Conservation (phyloP, 2,329 filamentous ascomycete genomes). For the Aspergillus sp. region DNA sequence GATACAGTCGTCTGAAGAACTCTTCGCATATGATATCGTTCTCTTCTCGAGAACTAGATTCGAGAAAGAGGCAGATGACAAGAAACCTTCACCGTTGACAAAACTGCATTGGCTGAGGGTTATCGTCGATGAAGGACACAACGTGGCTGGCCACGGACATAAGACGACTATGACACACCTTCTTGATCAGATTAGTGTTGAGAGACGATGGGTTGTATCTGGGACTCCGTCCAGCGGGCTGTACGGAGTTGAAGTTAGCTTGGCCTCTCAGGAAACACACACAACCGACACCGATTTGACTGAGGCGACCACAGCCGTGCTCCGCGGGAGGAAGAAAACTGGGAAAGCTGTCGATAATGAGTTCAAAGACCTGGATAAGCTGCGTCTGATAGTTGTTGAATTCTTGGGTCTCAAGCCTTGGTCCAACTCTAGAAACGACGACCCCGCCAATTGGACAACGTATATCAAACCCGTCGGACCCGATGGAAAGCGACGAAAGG, state of each 20-base stretch:
- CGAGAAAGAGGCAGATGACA: conserved; percentile 63
- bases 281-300: conserved; percentile 34
- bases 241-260: conserved; percentile 68
- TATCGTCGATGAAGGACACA: conserved; percentile 91
- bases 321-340: conserved; percentile 36
- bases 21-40: conserved; percentile 71
- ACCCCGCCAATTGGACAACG: conserved; percentile 68
- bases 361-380: conserved; percentile 63
- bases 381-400: conserved; percentile 64
- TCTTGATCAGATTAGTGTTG: conserved; percentile 56
- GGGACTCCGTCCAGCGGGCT: conserved; percentile 85
- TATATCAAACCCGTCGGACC: conserved; percentile 66
- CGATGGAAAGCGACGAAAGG: conserved; percentile 51
- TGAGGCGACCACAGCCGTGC: conserved; percentile 31
- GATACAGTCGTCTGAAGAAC: conserved; percentile 58
- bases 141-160: conserved; percentile 66
- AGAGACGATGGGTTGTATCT: conserved; percentile 83
- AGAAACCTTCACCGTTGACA: conserved; percentile 61
- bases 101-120: conserved; percentile 80
- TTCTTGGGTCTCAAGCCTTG: conserved; percentile 79
- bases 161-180: conserved; percentile 60
- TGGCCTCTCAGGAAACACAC: conserved; percentile 44
- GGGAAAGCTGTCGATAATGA: conserved; percentile 53
- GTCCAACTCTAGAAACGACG: conserved; percentile 62
- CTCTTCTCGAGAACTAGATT: conserved; percentile 75